Conservation (phyloP, 2,329 filamentous ascomycete genomes). For the Didymella sp. region DNA sequence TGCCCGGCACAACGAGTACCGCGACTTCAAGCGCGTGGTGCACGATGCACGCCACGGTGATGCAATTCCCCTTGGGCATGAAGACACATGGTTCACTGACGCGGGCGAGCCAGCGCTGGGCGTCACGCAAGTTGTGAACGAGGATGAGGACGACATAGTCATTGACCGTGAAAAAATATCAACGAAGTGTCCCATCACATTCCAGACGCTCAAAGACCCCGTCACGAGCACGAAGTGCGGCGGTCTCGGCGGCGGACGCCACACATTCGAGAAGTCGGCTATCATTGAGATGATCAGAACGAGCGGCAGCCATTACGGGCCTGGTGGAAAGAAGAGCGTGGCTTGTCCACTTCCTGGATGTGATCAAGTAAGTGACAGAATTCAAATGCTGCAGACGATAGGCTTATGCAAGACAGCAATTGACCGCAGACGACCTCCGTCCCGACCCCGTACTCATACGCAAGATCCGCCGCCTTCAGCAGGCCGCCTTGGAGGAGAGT, state of each 20-base stretch:
- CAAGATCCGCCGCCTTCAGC: slow-evolving; percentile 49
- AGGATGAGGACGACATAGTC: slow-evolving; percentile 72
- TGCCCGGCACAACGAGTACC: slow-evolving; percentile 65
- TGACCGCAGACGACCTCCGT: slow-evolving; percentile 40
- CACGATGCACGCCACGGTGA: slow-evolving; percentile 67
- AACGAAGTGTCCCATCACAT: slow-evolving; percentile 73
- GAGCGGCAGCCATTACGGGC: slow-evolving; percentile 26
- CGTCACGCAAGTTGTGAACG: slow-evolving; percentile 53
- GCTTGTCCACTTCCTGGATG: slow-evolving; percentile 73
- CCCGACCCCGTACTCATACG: slow-evolving; percentile 43
- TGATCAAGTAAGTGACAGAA: slow-evolving; percentile 53
- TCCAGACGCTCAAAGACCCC: slow-evolving; percentile 69
- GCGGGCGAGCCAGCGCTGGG: slow-evolving; percentile 54
- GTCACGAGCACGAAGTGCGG: slow-evolving; percentile 69
- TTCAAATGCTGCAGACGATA: neutral
- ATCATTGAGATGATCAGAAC: slow-evolving; percentile 63
- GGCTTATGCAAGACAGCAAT: slow-evolving; percentile 29
- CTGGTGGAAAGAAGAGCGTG: slow-evolving; percentile 45
- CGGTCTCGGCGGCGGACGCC: slow-evolving; percentile 51
- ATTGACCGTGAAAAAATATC: slow-evolving; percentile 69
- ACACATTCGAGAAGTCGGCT: slow-evolving; percentile 72
- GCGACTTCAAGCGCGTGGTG: slow-evolving; percentile 66
- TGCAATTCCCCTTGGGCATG: slow-evolving; percentile 60
- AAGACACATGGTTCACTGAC: slow-evolving; percentile 68
- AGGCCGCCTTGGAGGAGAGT: slow-evolving; percentile 31